phyloP scores from a whole-genome alignment of 2,329 filamentous ascomycete species.

The Calycina herbarum region DNA sequence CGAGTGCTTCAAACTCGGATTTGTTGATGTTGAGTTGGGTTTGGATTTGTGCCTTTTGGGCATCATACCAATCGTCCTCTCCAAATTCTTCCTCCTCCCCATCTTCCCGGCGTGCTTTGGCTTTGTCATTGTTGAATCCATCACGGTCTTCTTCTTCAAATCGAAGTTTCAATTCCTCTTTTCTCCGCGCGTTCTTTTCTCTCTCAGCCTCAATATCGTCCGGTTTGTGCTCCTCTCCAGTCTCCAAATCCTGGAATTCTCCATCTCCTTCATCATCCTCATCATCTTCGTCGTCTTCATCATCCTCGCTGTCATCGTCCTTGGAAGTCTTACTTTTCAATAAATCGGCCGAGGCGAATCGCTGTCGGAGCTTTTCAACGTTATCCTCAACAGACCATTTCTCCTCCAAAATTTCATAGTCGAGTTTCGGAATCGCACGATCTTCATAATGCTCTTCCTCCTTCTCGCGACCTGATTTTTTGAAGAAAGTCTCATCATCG shows the following conservation, averaged over 20 bases:
- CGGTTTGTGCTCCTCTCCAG: conserved; percentile 60
- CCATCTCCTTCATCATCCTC: conserved; percentile 73
- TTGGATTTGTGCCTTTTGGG: conserved; percentile 90
- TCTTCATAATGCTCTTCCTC: conserved; percentile 75
- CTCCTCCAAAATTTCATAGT: conserved; percentile 76
- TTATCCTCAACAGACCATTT: conserved; percentile 85
- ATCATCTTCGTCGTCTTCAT: conserved; percentile 47
- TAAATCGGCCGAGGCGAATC: conserved; percentile 73
- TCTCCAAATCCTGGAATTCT: conserved; percentile 83
- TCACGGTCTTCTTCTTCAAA: conserved; percentile 99
- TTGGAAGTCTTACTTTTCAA: conserved; percentile 53
- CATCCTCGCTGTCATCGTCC: conserved; percentile 47
- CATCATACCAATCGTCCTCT: conserved; percentile 98
- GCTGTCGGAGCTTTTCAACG: conserved; percentile 69
- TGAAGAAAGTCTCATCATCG: conserved; percentile 64
- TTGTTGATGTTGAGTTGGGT: conserved; percentile 98
- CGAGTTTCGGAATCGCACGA: conserved; percentile 72
- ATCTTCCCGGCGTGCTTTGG: conserved; percentile 65
- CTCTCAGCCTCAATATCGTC: conserved; percentile 77
- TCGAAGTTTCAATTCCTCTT: conserved; percentile 89
- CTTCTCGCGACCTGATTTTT: conserved; percentile 61
- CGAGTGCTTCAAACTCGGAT: conserved; percentile 84
- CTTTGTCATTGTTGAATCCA: conserved; percentile 88
- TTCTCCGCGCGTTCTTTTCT: conserved; percentile 83
- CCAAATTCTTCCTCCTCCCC: conserved; percentile 78